Base-by-base conservation (phyloP, 108 stramenopile species). In the Skeletonema grethae region DNA sequence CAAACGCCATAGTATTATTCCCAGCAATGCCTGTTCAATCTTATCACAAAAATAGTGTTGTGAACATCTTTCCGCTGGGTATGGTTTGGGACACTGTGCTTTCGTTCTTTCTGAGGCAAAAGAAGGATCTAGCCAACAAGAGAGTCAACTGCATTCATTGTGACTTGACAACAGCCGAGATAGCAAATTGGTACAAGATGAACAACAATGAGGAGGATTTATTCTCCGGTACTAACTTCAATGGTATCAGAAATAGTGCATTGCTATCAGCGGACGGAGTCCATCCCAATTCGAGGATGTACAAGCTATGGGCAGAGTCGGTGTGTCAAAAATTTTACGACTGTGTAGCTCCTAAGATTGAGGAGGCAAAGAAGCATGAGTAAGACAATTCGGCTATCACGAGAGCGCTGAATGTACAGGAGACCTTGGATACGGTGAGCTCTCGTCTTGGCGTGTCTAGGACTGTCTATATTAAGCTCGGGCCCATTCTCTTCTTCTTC, bases 71-170 rank as follows among this genome's bases (percentile, higher is more conserved):
- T 32, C 89, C 89, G 11, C 63, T 90, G 18, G 77, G 75, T 45
- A 63, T 90, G 38, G 65, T 90, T 35, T 63, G 87, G 67, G 89
- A 90, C 75, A 31, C 73, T 9, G 59, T 90, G 25, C 64, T 90
- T 12, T 82, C 84, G 0, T 86, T 82, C 72, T 90, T 86, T 86
- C 86, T 87, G 30, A 70, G 82, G 10, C 86, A 87, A 65, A 90
- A 90, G 69, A 85, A 83, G 67, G 58, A 65, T 11, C 84, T 86
- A 4, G 77, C 73, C 25, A 75, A 86, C 28, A 56, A 38, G 1
- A 69, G 72, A 10, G 60, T 61, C 10, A 73, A 80, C 55, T 72
- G 85, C 10, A 50, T 83, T 48, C 87, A 90, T 63, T 38, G 84
- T n/a, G 83, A 75, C 46, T 60, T 87, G 30, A 56, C 70, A 28